Conservation (phyloP, 345 rosid species). For the Aquilaria malaccensis region DNA sequence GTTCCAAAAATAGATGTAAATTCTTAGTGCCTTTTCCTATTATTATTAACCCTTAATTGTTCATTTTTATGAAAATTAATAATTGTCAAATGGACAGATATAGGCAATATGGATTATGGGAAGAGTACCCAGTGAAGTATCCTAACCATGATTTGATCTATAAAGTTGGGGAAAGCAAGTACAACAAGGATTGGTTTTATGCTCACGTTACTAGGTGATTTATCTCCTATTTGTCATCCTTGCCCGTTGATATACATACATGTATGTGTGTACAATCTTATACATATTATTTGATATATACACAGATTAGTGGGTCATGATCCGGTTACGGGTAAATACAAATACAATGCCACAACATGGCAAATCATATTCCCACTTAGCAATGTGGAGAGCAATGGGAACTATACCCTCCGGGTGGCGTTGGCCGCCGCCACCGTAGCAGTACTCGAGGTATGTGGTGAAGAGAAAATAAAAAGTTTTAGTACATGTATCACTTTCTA, state of each 20-base stretch:
- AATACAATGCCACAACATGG: conserved; percentile 51
- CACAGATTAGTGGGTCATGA: too few relatives aligned
- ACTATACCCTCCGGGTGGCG: conserved; percentile 61
- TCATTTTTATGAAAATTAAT: too few relatives aligned
- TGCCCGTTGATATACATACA: too few relatives aligned
- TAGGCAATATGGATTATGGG: conserved; percentile 82
- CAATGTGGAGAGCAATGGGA: conserved; percentile 19
- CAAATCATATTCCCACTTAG: conserved; percentile 39
- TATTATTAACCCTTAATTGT: too few relatives aligned
- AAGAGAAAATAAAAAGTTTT: too few relatives aligned
- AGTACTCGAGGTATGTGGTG: conserved; percentile 31
- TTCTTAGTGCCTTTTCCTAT: too few relatives aligned
- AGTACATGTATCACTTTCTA: too few relatives aligned
- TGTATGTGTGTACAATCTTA: too few relatives aligned
- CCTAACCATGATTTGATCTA: conserved; percentile 37
- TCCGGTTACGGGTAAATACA: too few relatives aligned
- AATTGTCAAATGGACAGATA: conserved; percentile 25
- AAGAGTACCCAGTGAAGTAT: conserved; percentile 19
- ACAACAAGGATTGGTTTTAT: conserved; percentile 61
- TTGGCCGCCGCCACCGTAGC: conserved; percentile 53
- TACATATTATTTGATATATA: too few relatives aligned
- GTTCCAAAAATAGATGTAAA: too few relatives aligned
- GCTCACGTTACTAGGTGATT: conserved; percentile 66
- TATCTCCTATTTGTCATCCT: too few relatives aligned
- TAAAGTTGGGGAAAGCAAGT: conserved; percentile 36